These are phyloP conservation scores for Melanopsichium pennsylvanicum DNA, from an alignment of 1,284 basidiomycete species.

Conservation along the genomic window DNA sequence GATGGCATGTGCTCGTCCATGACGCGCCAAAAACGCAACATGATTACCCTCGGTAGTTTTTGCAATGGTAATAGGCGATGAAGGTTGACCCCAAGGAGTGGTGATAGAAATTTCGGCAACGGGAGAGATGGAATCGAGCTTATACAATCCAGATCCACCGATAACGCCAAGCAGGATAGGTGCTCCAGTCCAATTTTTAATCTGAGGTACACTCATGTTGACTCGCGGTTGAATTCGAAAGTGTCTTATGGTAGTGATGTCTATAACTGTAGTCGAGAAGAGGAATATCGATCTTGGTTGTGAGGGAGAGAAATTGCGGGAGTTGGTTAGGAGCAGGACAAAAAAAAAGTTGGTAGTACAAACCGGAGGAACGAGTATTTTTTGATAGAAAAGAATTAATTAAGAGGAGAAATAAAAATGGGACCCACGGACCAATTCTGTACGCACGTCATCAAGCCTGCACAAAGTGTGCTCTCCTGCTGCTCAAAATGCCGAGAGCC, in stretches of 20 bases:
- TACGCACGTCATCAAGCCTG: slow-evolving; percentile 30
- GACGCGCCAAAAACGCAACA: slow-evolving; percentile 90
- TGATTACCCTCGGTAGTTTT: slow-evolving; percentile 77
- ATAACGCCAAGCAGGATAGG: slow-evolving; percentile 59
- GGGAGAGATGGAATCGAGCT: slow-evolving; percentile 58
- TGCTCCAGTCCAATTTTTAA: slow-evolving; percentile 43
- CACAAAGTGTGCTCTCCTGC: too few relatives aligned
- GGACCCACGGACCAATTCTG: too few relatives aligned
- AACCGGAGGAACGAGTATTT: neutral
- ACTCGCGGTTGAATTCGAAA: neutral
- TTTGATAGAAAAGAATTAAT: too few relatives aligned
- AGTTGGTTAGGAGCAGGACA: neutral
- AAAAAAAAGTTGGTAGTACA: neutral
- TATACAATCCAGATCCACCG: slow-evolving; percentile 63
- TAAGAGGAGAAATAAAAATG: slow-evolving; percentile 5
- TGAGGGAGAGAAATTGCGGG: too few relatives aligned
- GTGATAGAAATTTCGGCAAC: slow-evolving; percentile 55
- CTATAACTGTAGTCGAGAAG: too few relatives aligned
- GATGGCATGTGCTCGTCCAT: slow-evolving; percentile 78
- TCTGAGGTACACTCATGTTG: neutral
- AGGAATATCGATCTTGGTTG: too few relatives aligned
- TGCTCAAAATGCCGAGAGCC: too few relatives aligned
- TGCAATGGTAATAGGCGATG: slow-evolving; percentile 88
- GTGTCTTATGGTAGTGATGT: too few relatives aligned
- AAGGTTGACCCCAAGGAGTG: slow-evolving; percentile 90